These are phyloP conservation scores for Ustilago shanxiensis DNA, from an alignment of 1,284 basidiomycete species.

Conservation along the genomic window DNA sequence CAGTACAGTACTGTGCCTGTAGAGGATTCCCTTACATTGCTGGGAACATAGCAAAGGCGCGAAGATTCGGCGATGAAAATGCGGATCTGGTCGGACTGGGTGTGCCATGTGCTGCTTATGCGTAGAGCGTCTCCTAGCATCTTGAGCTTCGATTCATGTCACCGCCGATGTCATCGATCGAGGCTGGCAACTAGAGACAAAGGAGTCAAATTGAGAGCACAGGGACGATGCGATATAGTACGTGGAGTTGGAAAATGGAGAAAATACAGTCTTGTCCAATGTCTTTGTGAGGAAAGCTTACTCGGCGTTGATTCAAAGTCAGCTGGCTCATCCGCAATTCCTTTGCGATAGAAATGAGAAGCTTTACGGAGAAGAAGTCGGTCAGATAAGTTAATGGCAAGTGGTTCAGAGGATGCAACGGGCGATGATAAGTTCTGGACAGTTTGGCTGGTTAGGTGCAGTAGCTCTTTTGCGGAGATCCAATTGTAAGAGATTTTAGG, in stretches of 20 bases:
- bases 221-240: neutral
- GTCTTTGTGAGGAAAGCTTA: neutral
- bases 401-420: neutral
- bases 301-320: constrained; percentile 2
- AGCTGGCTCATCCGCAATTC: neutral
- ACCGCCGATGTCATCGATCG: neutral
- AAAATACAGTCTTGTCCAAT: neutral
- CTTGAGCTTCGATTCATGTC: neutral
- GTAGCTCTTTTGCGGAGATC: constrained; percentile 6
- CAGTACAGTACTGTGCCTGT: neutral
- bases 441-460: neutral
- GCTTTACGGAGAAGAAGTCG: neutral
- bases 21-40: no score
- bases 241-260: neutral
- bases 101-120: neutral
- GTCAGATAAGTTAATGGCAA: neutral
- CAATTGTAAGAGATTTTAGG: neutral
- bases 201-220: neutral
- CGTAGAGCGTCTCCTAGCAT: neutral
- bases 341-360: no score
- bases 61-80: neutral
- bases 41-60: neutral
- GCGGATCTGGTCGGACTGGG: neutral
- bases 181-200: neutral
- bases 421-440: neutral